phyloP scores from a whole-genome alignment of 257 asterid species.

The Solanum raphanifolium region DNA sequence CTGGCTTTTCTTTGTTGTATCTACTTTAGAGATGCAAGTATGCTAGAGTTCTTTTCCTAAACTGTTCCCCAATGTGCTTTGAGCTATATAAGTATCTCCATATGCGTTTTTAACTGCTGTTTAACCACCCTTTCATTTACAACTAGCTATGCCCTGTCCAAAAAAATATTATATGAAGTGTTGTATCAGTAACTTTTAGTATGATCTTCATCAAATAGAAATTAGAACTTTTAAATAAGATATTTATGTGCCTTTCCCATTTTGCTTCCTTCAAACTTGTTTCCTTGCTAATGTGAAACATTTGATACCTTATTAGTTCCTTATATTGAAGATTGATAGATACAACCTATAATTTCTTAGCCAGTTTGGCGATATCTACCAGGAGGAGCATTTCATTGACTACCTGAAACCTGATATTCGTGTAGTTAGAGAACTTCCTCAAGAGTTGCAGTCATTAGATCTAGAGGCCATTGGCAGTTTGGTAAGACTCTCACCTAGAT shows the following conservation, averaged over 20 bases:
- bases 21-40: neutral
- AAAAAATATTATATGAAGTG: neutral
- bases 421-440: slow-evolving; percentile 76
- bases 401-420: slow-evolving; percentile 79
- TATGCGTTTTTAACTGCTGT: neutral
- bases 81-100: neutral
- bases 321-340: slow-evolving; percentile 29
- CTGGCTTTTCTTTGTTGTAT: neutral
- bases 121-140: neutral
- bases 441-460: slow-evolving; percentile 76
- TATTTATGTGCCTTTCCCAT: neutral
- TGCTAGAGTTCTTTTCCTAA: neutral
- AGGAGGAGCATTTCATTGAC: slow-evolving; percentile 86
- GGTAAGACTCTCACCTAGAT: slow-evolving; percentile 40
- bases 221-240: neutral
- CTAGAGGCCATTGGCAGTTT: slow-evolving; percentile 85
- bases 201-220: neutral
- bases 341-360: slow-evolving; percentile 56
- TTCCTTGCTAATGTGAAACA: neutral
- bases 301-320: neutral
- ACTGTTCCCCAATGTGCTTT: neutral
- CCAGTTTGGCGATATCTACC: slow-evolving; percentile 97
- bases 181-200: neutral
- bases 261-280: neutral
- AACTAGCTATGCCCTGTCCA: neutral